Evolutionary conservation across 2,329 filamentous ascomycete genomes (phyloP), one percentile per base, ranked within the genome.

Genomic region (Fusarium palustre): DNA sequence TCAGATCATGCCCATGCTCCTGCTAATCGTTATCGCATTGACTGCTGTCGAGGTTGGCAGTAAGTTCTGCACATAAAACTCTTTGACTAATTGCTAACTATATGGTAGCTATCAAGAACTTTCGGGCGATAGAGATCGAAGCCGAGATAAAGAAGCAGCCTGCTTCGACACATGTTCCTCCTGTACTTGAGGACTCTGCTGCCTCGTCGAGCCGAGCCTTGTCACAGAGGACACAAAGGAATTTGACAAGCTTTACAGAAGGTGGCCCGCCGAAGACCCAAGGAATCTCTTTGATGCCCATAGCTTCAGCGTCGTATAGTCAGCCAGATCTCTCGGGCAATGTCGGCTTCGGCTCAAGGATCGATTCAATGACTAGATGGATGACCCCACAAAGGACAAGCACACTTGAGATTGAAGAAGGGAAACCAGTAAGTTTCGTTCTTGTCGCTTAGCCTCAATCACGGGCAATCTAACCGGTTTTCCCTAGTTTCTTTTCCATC

Each of bases 1-100:
- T n/a, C 62, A 69, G 33, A 69, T 69, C 24, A 50, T 69, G 66
- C 66, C 66, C 18, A 66, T 69, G 30, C 55, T 69, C 33, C 36
- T 69, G 12, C 42, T 69, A 1, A 16, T 66, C 12, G 60, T 66
- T 12, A 57, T 66, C 46, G 55, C 34, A 11, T 34, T 62, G 31
- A 69, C 66, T 28, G 56, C 56, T 28, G 13, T 66, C 18, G 66
- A 66, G 41, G 47, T 69, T 25, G 54, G 66, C 25, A 64, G 67
- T 67, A 41, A 59, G 62, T 62, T n/a, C 33, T 30, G 18, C 12
- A 38, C 18, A 15, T 39, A 13, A 5, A 43, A 38, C 20, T 24
- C 20, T 10, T 12, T 13, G n/a, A 42, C 15, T 55, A 12, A 52
- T 13, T 13, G 34, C 22, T 16, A 41, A 20, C 22, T 18, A 16